Evolutionary conservation across 2,329 filamentous ascomycete genomes (phyloP).

Genomic region (Stylonectria norvegica): DNA sequence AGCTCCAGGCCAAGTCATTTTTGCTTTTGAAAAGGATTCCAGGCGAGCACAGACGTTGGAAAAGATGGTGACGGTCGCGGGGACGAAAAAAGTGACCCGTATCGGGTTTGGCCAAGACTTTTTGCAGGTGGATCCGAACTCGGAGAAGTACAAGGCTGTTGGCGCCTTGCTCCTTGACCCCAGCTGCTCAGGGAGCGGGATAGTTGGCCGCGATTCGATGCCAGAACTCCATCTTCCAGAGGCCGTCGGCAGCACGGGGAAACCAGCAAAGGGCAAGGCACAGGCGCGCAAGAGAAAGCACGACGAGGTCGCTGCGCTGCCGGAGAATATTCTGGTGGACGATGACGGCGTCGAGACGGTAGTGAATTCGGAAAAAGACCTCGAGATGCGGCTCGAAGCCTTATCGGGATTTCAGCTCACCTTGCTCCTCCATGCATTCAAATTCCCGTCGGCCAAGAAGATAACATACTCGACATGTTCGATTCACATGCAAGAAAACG

Average conservation of each 20-base stretch:
- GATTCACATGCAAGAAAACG: slow-evolving; percentile 82
- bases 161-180: slow-evolving; percentile 82
- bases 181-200: slow-evolving; percentile 93
- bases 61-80: slow-evolving; percentile 80
- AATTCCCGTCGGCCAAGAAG: slow-evolving; percentile 69
- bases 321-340: slow-evolving; percentile 45
- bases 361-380: slow-evolving; percentile 51
- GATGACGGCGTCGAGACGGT: slow-evolving; percentile 57
- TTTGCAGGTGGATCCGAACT: slow-evolving; percentile 65
- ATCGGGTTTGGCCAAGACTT: slow-evolving; percentile 80
- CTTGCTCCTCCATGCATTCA: slow-evolving; percentile 79
- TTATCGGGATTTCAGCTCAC: slow-evolving; percentile 79
- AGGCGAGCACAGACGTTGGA: slow-evolving; percentile 69
- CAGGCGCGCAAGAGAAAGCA: slow-evolving; percentile 46
- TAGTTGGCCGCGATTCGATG: slow-evolving; percentile 81
- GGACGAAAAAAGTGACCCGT: slow-evolving; percentile 61
- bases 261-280: slow-evolving; percentile 15
- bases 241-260: slow-evolving; percentile 19
- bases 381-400: slow-evolving; percentile 64
- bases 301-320: slow-evolving; percentile 31
- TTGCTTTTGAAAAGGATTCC: slow-evolving; percentile 76
- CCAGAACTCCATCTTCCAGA: slow-evolving; percentile 61
- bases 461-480: slow-evolving; percentile 96
- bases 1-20: slow-evolving; percentile 47
- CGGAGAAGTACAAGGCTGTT: slow-evolving; percentile 64